Conservation (phyloP, 805 yeast genomes). For the Kuraishia hungarica region DNA sequence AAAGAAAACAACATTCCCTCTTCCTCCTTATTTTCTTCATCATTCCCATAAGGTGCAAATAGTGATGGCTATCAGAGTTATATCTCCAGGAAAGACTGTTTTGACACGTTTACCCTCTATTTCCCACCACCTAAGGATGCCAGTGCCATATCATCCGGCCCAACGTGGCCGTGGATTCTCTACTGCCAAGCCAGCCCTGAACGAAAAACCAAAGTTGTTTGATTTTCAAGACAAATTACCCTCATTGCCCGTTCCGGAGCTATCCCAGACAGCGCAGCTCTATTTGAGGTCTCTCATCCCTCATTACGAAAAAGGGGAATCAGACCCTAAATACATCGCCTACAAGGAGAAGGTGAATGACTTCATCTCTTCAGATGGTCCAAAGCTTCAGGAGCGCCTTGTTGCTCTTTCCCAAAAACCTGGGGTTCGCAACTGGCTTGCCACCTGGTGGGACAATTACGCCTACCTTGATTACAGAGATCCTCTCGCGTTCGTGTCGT, state of each 20-base stretch:
- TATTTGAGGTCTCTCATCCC: slow-evolving; percentile 74
- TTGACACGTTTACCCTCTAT: not conserved
- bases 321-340: slow-evolving; percentile 21
- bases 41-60: not conserved
- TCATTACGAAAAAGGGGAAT: slow-evolving; percentile 41
- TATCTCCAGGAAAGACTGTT: not conserved
- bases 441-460: slow-evolving; percentile 88
- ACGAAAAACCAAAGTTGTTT: slow-evolving; percentile 55
- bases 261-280: slow-evolving; percentile 58
- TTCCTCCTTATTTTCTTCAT: not conserved
- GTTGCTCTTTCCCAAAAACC: slow-evolving; percentile 44
- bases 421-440: slow-evolving; percentile 74
- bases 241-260: slow-evolving; percentile 77
- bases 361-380: slow-evolving; percentile 53
- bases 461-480: slow-evolving; percentile 88
- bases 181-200: not conserved
- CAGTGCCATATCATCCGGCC: not conserved
- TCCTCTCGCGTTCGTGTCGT: slow-evolving; percentile 89
- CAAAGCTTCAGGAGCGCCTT: slow-evolving; percentile 67
- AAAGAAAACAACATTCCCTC: not conserved
- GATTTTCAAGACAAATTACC: slow-evolving; percentile 71
- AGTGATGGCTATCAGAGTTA: not conserved
- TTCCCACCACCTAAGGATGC: not conserved
- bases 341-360: slow-evolving; percentile 56
- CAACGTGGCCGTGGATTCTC: not conserved